Evolutionary conservation across 805 yeast species (phyloP).

Genomic region (Saturnispora diversa): DNA sequence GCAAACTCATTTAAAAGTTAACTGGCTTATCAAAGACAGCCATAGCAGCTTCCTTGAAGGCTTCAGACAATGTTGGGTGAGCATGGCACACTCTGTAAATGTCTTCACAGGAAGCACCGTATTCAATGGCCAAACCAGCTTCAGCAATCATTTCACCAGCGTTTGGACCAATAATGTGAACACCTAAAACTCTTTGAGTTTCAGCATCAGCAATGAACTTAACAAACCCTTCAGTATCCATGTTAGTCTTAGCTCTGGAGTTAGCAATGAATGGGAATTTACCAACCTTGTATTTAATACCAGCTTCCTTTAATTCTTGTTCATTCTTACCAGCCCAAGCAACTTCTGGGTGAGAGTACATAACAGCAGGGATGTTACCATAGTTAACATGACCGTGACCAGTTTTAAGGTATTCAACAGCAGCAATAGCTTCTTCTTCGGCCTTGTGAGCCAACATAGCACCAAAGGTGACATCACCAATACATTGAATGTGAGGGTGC

Average conservation of each 20-base stretch:
- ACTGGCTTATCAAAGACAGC: slow-evolving; percentile 87
- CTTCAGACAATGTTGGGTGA: slow-evolving; percentile 97
- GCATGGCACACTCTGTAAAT: slow-evolving; percentile 97
- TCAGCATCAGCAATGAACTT: slow-evolving; percentile 94
- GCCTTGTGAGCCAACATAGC: slow-evolving; percentile 99
- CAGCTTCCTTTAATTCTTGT: slow-evolving; percentile 48
- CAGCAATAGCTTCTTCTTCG: slow-evolving; percentile 99
- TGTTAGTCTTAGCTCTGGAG: slow-evolving; percentile 98
- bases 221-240: slow-evolving; percentile 95
- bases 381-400: slow-evolving; percentile 99
- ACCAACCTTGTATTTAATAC: slow-evolving; percentile 86
- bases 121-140: slow-evolving; percentile 94
- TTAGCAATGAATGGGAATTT: slow-evolving; percentile 98
- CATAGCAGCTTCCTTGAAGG: slow-evolving; percentile 96
- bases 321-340: slow-evolving; percentile 99
- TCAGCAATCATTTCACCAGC: slow-evolving; percentile 99
- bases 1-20: slow-evolving; percentile 67
- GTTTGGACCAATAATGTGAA: slow-evolving; percentile 94
- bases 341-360: slow-evolving; percentile 99
- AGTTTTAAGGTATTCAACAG: slow-evolving; percentile 84
- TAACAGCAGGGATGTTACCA: slow-evolving; percentile 94
- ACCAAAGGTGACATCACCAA: slow-evolving; percentile 98
- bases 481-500: slow-evolving; percentile 87
- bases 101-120: slow-evolving; percentile 98
- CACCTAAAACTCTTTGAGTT: slow-evolving; percentile 93